Base-by-base conservation (phyloP, 306 rosid species). In the Vicia villosa region DNA sequence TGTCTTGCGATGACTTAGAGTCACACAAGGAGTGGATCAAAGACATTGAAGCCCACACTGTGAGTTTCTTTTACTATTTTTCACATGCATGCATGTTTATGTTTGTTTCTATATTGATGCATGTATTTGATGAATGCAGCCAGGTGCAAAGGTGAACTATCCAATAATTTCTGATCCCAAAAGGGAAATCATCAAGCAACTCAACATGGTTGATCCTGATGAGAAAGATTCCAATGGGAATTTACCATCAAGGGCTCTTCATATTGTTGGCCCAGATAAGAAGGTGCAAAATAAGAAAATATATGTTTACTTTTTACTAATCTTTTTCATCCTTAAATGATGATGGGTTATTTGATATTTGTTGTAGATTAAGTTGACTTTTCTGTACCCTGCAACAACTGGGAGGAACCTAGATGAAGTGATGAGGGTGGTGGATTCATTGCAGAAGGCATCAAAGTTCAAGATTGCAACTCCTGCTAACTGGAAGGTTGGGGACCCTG, bases 341-440 rank as follows among this genome's bases (percentile, higher is more conserved):
- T n/a, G 19, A 4, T 11, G 2, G 2, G 17, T 55, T 22, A n/a
- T 7, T 24, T 57, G 15, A n/a, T 56, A 0, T 66, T 42, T 51
- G 7, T 17, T 72, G 59, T 21, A 85, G 94, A 87, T 93, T 74
- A 83, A 74, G 76, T 66, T 94, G 69, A 88, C 96, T 87, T 87
- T 90, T 74, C 80, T 87, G 20, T 90, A 94, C 74, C 97, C 95
- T 8, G 83, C 89, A n/a, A 74, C 70, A 26, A 94, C 95, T 0
- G 96, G 98, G 0, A 80, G 96, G 80, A 88, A 87, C 92, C 70
- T 90, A 78, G 98, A 94, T 16, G 98, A 94, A 60, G 95, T 94
- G 71, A 1, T 87, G 81, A 89, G 96, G 83, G 98, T 63, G 43
- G 1, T 94, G 52, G 97, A 90, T 70, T 90, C 97, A 5, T 41